Base-by-base conservation (phyloP, 768 basidiomycete species). In the Phylloporus arenicola region DNA sequence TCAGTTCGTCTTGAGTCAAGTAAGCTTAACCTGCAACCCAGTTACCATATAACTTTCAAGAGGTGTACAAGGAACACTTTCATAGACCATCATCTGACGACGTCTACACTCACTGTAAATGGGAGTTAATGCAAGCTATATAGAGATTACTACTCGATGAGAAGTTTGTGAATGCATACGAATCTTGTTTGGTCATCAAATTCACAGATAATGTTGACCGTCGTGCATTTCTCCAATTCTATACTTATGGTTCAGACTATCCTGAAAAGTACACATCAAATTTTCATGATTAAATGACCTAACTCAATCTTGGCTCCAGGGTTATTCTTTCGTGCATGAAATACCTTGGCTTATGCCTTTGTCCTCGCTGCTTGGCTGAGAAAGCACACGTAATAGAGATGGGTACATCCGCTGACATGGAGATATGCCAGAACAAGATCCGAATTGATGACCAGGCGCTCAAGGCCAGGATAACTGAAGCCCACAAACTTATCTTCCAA, bases 61-160 rank as follows among this genome's bases (percentile, higher is more conserved):
- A 56, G 7, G 14, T 25, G 0, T 56, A 55, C 25, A 27, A 38
- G 8, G 1, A 31, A 6, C 29, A 40, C 5, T 48, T 50, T 20
- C 5, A 14, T 0, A 11, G 27, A 4, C 25, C 19, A 1, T 31
- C 37, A 2, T 45, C 56, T 1, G 16, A 31, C 3, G 33, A 50
- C 0, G 22, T 55, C 2, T 48, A 52, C 13, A 55, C 61, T 4
- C 56, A 62, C 22, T 56, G 53, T 14, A 57, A 56, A 24, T 51
- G 51, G 0, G 63, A 64, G 17, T 19, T 64, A 1, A 50, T 64
- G 29, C 63, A 64, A 20, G 60, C 30, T 3, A 37, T 59, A 12
- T 60, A 52, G 53, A 14, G 7, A 1, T 45, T 58, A 13, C 24
- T 65, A 1, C 51, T 64, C 0, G 48, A 61, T 24, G 55, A 58